phyloP scores from a whole-genome alignment of 306 rosid genomes.

The Malus asiatica region DNA sequence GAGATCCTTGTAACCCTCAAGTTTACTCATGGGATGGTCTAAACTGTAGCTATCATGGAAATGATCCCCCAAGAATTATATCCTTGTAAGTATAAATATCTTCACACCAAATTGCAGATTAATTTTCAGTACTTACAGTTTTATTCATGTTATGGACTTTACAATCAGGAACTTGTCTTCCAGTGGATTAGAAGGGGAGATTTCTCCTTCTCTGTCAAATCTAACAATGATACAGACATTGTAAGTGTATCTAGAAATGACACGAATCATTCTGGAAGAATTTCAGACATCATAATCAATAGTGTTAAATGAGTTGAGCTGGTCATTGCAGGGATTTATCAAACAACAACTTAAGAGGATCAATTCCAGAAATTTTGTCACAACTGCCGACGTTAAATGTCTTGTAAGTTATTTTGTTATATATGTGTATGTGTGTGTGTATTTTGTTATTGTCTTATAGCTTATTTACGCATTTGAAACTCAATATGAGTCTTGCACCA shows the following conservation, averaged over 20 bases:
- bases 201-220: slow-evolving; percentile 17
- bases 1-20: slow-evolving; percentile 41
- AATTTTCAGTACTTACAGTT: not conserved
- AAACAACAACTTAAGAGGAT: slow-evolving; percentile 38
- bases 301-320: not conserved
- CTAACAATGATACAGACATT: slow-evolving; percentile 22
- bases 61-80: slow-evolving; percentile 26
- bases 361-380: slow-evolving; percentile 30
- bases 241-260: slow-evolving; percentile 23
- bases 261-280: not conserved
- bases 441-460: too few relatives aligned
- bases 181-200: slow-evolving; percentile 31
- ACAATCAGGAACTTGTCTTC: slow-evolving; percentile 32
- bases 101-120: not conserved
- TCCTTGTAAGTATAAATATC: slow-evolving; percentile 37
- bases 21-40: slow-evolving; percentile 40
- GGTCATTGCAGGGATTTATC: slow-evolving; percentile 44
- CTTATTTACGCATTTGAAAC: too few relatives aligned
- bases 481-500: too few relatives aligned
- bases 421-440: too few relatives aligned
- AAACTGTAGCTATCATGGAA: slow-evolving; percentile 26
- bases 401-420: slow-evolving; percentile 27
- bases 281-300: not conserved
- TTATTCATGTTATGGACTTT: not conserved
- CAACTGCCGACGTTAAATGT: slow-evolving; percentile 26